Evolutionary conservation across 2,329 filamentous ascomycete genomes (phyloP).

Genomic region (Beauveria sp.): DNA sequence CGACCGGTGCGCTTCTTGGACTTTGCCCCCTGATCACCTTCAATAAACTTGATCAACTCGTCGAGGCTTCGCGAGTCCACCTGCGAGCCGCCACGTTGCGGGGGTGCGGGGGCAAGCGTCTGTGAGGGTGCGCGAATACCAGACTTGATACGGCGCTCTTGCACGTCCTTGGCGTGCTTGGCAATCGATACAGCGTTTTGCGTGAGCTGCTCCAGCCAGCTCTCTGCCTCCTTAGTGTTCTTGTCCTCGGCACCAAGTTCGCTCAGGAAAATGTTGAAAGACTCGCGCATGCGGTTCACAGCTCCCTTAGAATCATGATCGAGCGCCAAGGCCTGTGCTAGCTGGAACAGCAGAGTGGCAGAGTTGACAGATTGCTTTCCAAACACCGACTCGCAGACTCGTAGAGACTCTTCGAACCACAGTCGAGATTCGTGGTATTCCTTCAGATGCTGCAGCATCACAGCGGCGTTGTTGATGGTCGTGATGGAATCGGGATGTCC

Average conservation of each 20-base stretch:
- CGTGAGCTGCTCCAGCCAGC: conserved; percentile 92
- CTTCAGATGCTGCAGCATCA: conserved; percentile 96
- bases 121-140: conserved; percentile 44
- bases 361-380: conserved; percentile 87
- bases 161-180: conserved; percentile 83
- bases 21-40: conserved; percentile 57
- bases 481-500: conserved; percentile 97
- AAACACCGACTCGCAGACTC: conserved; percentile 82
- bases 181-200: conserved; percentile 92
- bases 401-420: conserved; percentile 92
- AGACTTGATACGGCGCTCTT: conserved; percentile 64
- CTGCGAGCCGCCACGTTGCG: conserved; percentile 21
- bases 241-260: conserved; percentile 85
- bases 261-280: conserved; percentile 87
- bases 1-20: conserved; percentile 50
- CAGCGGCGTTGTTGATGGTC: conserved; percentile 95
- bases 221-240: conserved; percentile 97
- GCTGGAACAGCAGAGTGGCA: conserved; percentile 92
- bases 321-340: conserved; percentile 90
- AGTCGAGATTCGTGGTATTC: conserved; percentile 88
- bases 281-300: conserved; percentile 89
- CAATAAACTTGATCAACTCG: conserved; percentile 89
- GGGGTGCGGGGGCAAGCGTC: conserved; percentile 25
- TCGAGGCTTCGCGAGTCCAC: conserved; percentile 82
- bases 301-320: conserved; percentile 91